Percentiles rank a stretch among this genome's conserved stretches.
Conservation (phyloP, 129 eudicot genomes). For the Flaveria bidentis region DNA sequence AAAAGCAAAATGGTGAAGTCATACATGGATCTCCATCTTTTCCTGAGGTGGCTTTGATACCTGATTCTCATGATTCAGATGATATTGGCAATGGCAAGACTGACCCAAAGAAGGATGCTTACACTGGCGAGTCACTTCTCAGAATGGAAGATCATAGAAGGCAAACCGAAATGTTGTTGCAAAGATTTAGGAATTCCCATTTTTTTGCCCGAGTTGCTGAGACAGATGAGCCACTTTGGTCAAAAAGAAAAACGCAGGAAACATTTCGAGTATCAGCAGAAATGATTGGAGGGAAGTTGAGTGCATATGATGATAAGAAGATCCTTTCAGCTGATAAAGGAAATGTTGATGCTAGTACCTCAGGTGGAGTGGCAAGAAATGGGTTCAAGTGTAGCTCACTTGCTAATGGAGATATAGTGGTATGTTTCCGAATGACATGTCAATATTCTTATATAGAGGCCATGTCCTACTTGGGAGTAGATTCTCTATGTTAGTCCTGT, state of each 20-base stretch:
- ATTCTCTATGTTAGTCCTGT: constrained; percentile 24
- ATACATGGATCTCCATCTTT: constrained; percentile 35
- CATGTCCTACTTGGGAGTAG: not conserved
- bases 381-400: constrained; percentile 74
- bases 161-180: constrained; percentile 75
- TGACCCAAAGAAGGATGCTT: constrained; percentile 45
- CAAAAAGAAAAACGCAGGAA: constrained; percentile 58
- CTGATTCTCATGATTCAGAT: constrained; percentile 30
- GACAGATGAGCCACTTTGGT: constrained; percentile 86
- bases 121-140: constrained; percentile 72
- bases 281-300: constrained; percentile 42
- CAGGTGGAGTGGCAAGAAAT: constrained; percentile 93
- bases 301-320: constrained; percentile 37
- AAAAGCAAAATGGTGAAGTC: constrained; percentile 57
- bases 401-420: constrained; percentile 97
- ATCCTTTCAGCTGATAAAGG: constrained; percentile 70
- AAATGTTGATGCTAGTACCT: constrained; percentile 67
- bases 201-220: constrained; percentile 85
- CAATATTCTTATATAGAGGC: not conserved
- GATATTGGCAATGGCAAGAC: constrained; percentile 37
- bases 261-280: constrained; percentile 47
- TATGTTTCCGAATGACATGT: constrained; percentile 48
- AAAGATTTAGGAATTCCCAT: constrained; percentile 72
- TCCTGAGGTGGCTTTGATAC: constrained; percentile 21
- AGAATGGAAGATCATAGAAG: constrained; percentile 84